phyloP scores from a whole-genome alignment of 345 rosid species.

The Leavenworthia alabamica region DNA sequence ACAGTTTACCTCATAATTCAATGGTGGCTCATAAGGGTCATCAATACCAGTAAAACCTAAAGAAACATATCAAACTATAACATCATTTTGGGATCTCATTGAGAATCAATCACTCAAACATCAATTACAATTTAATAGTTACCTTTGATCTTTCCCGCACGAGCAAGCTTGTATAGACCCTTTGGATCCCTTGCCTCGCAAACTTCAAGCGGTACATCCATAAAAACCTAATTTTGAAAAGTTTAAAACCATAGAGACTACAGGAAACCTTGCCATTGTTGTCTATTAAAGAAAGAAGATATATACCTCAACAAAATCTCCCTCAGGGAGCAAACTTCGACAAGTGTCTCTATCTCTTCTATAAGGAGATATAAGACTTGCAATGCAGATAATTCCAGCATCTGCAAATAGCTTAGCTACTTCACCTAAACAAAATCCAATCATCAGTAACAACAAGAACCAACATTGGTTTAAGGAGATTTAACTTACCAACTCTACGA shows the following conservation, averaged over 20 bases:
- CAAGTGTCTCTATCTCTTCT: constrained; percentile 61
- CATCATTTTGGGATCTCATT: too few species aligned
- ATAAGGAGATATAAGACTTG: constrained; percentile 73
- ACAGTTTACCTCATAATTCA: constrained; percentile 62
- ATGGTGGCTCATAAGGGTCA: constrained; percentile 72
- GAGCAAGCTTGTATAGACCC: constrained; percentile 84
- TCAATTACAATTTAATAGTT: background rate
- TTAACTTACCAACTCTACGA: constrained; percentile 61
- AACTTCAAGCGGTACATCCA: constrained; percentile 65
- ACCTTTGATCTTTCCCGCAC: constrained; percentile 86
- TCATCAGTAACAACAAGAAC: background rate
- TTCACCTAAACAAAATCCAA: constrained; percentile 47
- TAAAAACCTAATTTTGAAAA: constrained; percentile 64
- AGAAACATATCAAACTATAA: background rate
- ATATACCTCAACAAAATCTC: constrained; percentile 76
- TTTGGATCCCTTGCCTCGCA: constrained; percentile 84
- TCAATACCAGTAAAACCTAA: constrained; percentile 73
- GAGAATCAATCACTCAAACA: background rate
- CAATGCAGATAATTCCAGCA: constrained; percentile 77
- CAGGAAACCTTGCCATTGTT: background rate
- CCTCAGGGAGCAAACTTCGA: constrained; percentile 54
- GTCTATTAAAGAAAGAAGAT: background rate
- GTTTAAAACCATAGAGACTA: background rate
- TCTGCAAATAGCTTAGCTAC: constrained; percentile 81
- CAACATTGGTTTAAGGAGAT: background rate